Base-by-base conservation (phyloP, 2,329 filamentous ascomycete species). In the Diplodia mutila region DNA sequence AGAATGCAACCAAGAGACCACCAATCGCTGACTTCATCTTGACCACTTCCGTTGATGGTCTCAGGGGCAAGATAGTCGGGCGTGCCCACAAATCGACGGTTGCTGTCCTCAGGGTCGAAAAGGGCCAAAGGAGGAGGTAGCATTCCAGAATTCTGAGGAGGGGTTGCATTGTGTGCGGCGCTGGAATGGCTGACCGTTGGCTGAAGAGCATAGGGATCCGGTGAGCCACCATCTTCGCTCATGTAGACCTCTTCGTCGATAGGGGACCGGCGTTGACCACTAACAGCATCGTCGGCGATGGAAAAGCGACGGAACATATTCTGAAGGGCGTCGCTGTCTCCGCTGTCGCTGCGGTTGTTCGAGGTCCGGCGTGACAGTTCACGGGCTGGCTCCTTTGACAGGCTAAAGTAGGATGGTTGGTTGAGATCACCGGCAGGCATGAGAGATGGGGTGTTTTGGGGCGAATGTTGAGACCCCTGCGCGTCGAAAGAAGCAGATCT, bases 1-100 rank as follows among this genome's bases (percentile, higher is more conserved):
- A 98, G 83, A 73, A 99, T 98, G 78, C 96, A 99, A 0, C 95
- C 95, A n/a, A 99, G 86, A 25, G 95, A 98, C 95, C 95, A 99
- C 95, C 95, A 99, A 88, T 99, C 95, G 76, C 95, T 98, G 72
- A 94, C 95, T 78, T 98, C 94, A 75, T 99, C 95, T 78, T 99
- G 95, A 1, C 94, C 93, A 71, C 93, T 89, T 61, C 96, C 95
- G 71, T 93, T 94, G 75, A 99, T 97, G 0, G 96, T 99, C 77
- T 99, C 96, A 0, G 95, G 95, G 0, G 95, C 95, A 16, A 99
- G 86, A 76, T 99, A 99, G 78, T 99, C 95, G 0, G 95, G 95
- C 0, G 95, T 99, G 37, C 95, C 95, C 9, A 99, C 95, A 73
- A 99, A 99, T 48, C 93, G 90, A 65, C 95, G 89, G 75, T 92